Evolutionary conservation across 192 early-diverging fungal genomes (phyloP).

Genomic region (Thoreauomyces humboldtii): DNA sequence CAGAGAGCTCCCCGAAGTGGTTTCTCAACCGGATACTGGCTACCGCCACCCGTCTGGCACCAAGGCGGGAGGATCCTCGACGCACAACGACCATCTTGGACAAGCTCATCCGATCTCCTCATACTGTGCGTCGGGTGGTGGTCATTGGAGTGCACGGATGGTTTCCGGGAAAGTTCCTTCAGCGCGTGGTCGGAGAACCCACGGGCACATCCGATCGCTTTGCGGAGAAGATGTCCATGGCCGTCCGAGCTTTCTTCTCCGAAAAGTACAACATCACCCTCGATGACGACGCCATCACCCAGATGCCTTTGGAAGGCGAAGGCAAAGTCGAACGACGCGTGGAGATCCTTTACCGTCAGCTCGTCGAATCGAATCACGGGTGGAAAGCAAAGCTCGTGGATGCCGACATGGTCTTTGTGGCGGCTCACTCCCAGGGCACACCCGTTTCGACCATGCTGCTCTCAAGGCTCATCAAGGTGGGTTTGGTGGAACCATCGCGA

Average conservation of each 20-base stretch:
- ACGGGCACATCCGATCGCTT: slow-evolving; percentile 90
- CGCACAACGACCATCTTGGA: slow-evolving; percentile 12
- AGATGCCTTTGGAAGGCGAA: slow-evolving; percentile 87
- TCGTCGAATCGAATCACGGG: slow-evolving; percentile 45
- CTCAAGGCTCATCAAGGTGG: slow-evolving; percentile 67
- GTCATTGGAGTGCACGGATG: slow-evolving; percentile 89
- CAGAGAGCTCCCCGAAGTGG: slow-evolving; percentile 17
- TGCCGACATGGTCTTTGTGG: slow-evolving; percentile 81
- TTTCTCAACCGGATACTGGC: slow-evolving; percentile 19
- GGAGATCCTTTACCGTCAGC: slow-evolving; percentile 72
- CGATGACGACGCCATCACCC: slow-evolving; percentile 49
- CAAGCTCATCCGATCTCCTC: slow-evolving; percentile 30
- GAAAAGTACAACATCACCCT: slow-evolving; percentile 37
- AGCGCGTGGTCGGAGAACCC: slow-evolving; percentile 79
- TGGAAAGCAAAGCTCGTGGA: slow-evolving; percentile 31
- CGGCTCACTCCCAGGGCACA: slow-evolving; percentile 93
- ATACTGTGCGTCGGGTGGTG: slow-evolving; percentile 55
- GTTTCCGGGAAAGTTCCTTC: slow-evolving; percentile 71
- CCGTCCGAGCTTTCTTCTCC: slow-evolving; percentile 41
- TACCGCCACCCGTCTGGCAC: slow-evolving; percentile 9
- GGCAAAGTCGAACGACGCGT: slow-evolving; percentile 89
- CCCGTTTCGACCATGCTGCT: slow-evolving; percentile 81
- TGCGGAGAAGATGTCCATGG: slow-evolving; percentile 81
- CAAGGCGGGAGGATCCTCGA: slow-evolving; percentile 1
- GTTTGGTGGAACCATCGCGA: slow-evolving; percentile 57